Percentiles rank a stretch among this genome's conserved stretches.
These are phyloP conservation scores for Takakia lepidozioides DNA, from an alignment of 225 moss, liverwort and hornwort genomes.

Conservation along the genomic window DNA sequence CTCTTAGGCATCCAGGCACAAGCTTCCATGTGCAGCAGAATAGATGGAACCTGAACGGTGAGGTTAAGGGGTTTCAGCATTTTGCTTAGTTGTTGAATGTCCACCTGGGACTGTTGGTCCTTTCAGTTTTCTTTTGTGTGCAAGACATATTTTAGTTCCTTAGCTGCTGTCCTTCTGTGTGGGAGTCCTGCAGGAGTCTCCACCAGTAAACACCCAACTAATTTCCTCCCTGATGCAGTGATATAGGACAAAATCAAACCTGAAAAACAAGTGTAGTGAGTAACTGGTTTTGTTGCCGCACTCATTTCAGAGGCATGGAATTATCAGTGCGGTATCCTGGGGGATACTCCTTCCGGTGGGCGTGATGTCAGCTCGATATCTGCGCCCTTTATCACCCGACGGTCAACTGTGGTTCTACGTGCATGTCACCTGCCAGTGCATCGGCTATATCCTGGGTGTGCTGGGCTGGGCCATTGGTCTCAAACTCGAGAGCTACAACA, in stretches of 20 bases:
- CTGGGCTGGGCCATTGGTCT: constrained; percentile 56
- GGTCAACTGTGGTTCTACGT: constrained; percentile 67
- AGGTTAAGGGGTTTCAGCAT: too few relatives aligned
- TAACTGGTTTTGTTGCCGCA: too few relatives aligned
- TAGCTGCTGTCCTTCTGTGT: neutral
- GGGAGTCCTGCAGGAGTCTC: neutral
- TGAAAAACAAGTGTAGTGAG: too few relatives aligned
- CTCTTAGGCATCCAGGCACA: too few relatives aligned
- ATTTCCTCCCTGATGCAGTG: too few relatives aligned
- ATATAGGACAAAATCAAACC: too few relatives aligned
- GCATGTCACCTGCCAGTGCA: constrained; percentile 58
- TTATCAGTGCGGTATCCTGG: constrained; percentile 63
- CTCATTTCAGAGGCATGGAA: constrained; percentile 74
- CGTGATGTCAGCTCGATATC: constrained; percentile 67
- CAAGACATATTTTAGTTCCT: neutral
- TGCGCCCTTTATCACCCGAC: constrained; percentile 50
- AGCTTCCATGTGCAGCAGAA: too few relatives aligned
- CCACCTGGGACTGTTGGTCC: too few relatives aligned
- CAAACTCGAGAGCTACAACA: constrained; percentile 25
- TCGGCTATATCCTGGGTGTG: constrained; percentile 63
- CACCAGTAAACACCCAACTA: too few relatives aligned
- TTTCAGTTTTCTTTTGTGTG: too few relatives aligned
- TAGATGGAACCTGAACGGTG: too few relatives aligned
- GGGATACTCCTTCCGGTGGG: constrained; percentile 74
- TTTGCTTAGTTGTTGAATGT: too few relatives aligned